Percentiles rank a stretch among this genome's conserved stretches.
These are phyloP conservation scores for Heritiera fomes DNA, from an alignment of 345 rosid species.

Conservation along the genomic window DNA sequence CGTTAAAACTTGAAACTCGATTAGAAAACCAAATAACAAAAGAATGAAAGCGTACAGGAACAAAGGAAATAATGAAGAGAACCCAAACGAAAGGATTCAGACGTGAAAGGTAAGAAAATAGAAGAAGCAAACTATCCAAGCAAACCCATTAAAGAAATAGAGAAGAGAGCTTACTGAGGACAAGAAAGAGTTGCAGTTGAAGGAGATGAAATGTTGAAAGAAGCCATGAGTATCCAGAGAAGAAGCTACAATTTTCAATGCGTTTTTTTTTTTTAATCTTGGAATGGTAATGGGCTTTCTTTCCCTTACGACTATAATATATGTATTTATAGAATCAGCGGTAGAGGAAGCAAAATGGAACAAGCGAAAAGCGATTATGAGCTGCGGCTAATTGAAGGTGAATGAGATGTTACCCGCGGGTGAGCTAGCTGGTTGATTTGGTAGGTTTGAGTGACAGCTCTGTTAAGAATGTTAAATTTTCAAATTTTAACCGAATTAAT, in stretches of 20 bases:
- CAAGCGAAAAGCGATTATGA: not conserved
- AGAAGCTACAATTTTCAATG: not conserved
- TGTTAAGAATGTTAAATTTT: too few species aligned
- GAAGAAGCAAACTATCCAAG: not conserved
- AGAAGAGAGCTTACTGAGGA: conserved; percentile 34
- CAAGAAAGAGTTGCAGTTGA: conserved; percentile 41
- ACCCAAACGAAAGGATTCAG: not conserved
- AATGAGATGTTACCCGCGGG: conserved; percentile 6
- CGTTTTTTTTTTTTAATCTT: not conserved
- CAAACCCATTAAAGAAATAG: not conserved
- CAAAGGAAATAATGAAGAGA: not conserved
- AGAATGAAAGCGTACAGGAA: not conserved
- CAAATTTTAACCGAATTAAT: too few species aligned
- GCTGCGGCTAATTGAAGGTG: conserved; percentile 7
- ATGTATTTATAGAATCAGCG: not conserved
- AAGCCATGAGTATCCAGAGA: conserved; percentile 33
- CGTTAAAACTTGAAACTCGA: not conserved
- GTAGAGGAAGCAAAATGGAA: conserved; percentile 17
- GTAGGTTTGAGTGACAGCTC: not conserved
- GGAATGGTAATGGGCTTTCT: not conserved
- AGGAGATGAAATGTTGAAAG: conserved; percentile 41
- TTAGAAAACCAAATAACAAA: not conserved
- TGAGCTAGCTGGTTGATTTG: not conserved
- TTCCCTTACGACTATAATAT: not conserved
- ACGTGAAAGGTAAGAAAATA: not conserved